Percentiles rank a stretch among this genome's conserved stretches.
Conservation (phyloP, 2,329 filamentous ascomycete species). For the Aspergillus hortae region DNA sequence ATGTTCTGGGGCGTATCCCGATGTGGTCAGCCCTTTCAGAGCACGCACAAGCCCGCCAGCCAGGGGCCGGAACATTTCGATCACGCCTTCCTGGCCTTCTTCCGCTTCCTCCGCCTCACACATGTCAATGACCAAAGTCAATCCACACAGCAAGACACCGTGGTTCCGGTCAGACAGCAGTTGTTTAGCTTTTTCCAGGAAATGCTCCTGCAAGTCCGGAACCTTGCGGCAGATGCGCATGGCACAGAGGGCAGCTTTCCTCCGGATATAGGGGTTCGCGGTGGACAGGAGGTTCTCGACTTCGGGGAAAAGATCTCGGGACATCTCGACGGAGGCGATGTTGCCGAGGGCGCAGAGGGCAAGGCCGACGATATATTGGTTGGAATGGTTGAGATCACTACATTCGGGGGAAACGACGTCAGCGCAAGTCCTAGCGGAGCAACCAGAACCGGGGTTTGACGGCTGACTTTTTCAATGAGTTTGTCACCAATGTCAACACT, state of each 20-base stretch:
- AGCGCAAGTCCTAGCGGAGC: constrained; percentile 21
- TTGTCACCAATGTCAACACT: constrained; percentile 93
- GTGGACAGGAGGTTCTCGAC: constrained; percentile 89
- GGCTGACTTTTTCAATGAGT: constrained; percentile 92
- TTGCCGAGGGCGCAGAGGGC: constrained; percentile 95
- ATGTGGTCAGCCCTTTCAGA: constrained; percentile 86
- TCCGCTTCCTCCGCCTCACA: constrained; percentile 95
- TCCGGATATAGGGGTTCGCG: constrained; percentile 94
- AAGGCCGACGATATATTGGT: constrained; percentile 96
- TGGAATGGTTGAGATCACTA: constrained; percentile 93
- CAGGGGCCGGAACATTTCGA: constrained; percentile 85
- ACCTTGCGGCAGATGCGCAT: constrained; percentile 99
- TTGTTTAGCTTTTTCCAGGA: constrained; percentile 86
- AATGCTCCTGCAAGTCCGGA: constrained; percentile 94
- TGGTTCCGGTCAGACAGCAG: constrained; percentile 92
- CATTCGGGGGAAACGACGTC: constrained; percentile 19
- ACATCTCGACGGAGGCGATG: constrained; percentile 98
- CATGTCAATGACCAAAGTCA: constrained; percentile 85
- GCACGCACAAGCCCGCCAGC: constrained; percentile 85
- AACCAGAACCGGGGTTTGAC: not conserved
- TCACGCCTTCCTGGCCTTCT: constrained; percentile 80
- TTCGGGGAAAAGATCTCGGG: constrained; percentile 91
- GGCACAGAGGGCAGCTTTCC: constrained; percentile 96
- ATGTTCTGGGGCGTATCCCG: constrained; percentile 95
- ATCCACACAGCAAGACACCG: constrained; percentile 85